Conservation (phyloP, 768 basidiomycete genomes). For the Leccinum subgranulosum region DNA sequence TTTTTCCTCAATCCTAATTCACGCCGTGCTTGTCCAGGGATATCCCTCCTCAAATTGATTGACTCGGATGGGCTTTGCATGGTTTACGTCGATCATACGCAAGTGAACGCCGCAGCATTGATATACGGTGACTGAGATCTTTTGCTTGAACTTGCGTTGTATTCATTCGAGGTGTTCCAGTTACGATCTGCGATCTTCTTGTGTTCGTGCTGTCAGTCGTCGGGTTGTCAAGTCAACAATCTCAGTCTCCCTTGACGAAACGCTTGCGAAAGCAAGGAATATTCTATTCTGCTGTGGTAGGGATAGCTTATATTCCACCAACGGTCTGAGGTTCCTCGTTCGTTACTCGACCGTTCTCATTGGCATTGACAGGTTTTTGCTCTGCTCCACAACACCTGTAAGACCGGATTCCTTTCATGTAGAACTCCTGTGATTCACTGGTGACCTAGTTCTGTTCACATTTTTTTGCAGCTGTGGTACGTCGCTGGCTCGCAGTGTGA, state of each 20-base stretch:
- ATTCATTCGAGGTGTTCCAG: slow-evolving; percentile 7
- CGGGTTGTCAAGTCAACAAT: slow-evolving; percentile 11
- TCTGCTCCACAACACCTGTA: not conserved
- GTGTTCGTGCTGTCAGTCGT: slow-evolving; percentile 16
- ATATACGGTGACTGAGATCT: slow-evolving; percentile 14
- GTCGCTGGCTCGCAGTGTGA: not conserved
- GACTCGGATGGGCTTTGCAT: not conserved
- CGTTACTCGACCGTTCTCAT: not conserved
- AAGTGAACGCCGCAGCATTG: not conserved
- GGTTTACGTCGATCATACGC: not conserved
- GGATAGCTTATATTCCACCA: slow-evolving; percentile 12
- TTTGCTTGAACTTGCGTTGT: not conserved
- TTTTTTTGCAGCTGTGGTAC: slow-evolving; percentile 2
- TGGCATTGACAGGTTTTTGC: slow-evolving; percentile 4
- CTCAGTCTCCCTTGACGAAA: slow-evolving; percentile 12
- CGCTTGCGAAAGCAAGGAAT: slow-evolving; percentile 18
- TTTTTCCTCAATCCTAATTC: not conserved
- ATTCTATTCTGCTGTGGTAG: slow-evolving; percentile 11
- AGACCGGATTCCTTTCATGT: not conserved
- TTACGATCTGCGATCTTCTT: slow-evolving; percentile 16
- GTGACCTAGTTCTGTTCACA: not conserved
- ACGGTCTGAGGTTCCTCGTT: not conserved
- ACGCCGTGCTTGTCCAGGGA: slow-evolving; percentile 1
- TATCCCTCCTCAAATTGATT: not conserved
- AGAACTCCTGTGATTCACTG: not conserved